Base-by-base conservation (phyloP, 345 rosid species). In the Durio zibethinus region DNA sequence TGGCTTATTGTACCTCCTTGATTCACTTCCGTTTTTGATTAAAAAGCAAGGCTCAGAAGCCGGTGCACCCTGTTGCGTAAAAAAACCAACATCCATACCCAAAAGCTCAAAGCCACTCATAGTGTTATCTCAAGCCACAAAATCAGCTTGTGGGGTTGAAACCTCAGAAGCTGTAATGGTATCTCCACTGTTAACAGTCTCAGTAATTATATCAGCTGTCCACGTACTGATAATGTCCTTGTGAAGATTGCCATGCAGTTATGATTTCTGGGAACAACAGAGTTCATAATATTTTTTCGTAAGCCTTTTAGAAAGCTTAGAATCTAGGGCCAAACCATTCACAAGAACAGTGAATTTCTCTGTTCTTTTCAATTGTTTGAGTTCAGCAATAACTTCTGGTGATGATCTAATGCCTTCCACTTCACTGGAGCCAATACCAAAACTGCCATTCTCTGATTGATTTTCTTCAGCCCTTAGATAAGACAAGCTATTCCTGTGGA, bases 41-140 rank as follows among this genome's bases (percentile, higher is more conserved):
- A 59, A 70, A 47, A 65, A 66, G 81, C 43, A 40, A 83, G 78
- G 63, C 43, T 72, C 64, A 60, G 31, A 5, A 84, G 84, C 29
- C 61, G 82, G 27, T 71, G 65, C 52, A 83, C 35, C 52, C 84
- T 64, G 2, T 40, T 75, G 25, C 62, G 73, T 67, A 82, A 29
- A 72, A 83, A 81, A 8, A n/a, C 81, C 80, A 14, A 83, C 82
- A 20, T 80, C 79, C 86, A 84, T 79, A 31, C 86, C 90, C 73
- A 81, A 47, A 16, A 31, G 14, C 76, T 74, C 63, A 31, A 84
- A 80, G n/a, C 83, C 79, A 15, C 64, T 47, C 70, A 80, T 61
- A 36, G 84, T 84, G 71, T 74, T 78, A 43, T 76, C 78, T 85
- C 88, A 84, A 7, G 57, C 18, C 7, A 48, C 53, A 38, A 79